phyloP scores from a whole-genome alignment of 495 filamentous ascomycete species.

The Lophiotrema nucula region DNA sequence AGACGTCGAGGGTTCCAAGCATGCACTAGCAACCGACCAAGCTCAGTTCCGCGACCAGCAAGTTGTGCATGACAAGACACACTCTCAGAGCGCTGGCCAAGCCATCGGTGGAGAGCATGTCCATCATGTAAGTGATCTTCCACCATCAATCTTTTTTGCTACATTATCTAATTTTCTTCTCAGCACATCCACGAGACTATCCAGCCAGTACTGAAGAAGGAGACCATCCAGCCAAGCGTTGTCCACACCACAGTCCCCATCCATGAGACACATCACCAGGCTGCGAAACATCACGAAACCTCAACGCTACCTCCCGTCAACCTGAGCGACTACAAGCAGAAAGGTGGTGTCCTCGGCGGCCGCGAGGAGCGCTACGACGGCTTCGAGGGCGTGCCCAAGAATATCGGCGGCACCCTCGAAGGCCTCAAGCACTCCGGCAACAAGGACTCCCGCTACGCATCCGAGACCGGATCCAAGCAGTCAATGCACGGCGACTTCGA shows the following conservation, averaged over 20 bases:
- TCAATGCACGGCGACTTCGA: not conserved
- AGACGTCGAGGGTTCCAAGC: constrained; percentile 46
- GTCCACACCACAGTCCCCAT: constrained; percentile 67
- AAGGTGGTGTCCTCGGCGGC: constrained; percentile 56
- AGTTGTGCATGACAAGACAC: constrained; percentile 47
- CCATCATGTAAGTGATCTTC: constrained; percentile 43
- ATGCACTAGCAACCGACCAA: constrained; percentile 49
- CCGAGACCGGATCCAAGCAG: not conserved
- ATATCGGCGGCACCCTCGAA: constrained; percentile 39
- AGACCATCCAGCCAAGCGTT: constrained; percentile 62
- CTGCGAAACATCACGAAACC: constrained; percentile 58
- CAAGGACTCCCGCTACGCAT: not conserved
- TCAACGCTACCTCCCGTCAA: constrained; percentile 59
- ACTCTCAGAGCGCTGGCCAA: constrained; percentile 47
- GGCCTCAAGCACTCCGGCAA: not conserved
- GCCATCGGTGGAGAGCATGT: constrained; percentile 60
- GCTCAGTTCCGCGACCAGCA: constrained; percentile 52
- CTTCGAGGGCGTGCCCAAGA: constrained; percentile 56
- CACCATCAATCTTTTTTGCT: not conserved
- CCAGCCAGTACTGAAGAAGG: constrained; percentile 63
- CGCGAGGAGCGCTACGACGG: constrained; percentile 54
- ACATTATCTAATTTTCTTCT: not conserved
- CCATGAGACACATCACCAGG: constrained; percentile 64
- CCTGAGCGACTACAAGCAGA: constrained; percentile 58
- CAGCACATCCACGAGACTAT: constrained; percentile 62